These are phyloP conservation scores for Metschnikowia reukaufii DNA, from an alignment of 805 yeast genomes.

Conservation along the genomic window DNA sequence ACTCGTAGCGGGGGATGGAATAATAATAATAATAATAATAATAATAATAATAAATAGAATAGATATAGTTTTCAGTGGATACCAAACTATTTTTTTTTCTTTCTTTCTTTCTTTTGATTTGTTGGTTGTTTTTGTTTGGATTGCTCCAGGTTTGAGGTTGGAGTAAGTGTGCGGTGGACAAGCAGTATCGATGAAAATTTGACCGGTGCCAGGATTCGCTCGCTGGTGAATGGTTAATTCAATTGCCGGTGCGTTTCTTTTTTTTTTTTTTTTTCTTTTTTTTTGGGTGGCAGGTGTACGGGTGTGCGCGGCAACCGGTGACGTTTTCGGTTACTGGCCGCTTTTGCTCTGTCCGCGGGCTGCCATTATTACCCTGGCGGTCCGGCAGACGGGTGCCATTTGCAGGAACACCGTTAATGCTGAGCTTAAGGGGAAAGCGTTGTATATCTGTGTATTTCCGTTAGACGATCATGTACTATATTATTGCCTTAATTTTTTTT, in stretches of 20 bases:
- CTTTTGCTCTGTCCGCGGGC: neutral
- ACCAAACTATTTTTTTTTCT: too few species aligned
- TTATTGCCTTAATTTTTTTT: too few species aligned
- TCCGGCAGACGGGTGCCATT: neutral
- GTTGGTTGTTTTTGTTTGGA: neutral
- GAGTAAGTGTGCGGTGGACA: neutral
- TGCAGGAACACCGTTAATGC: neutral
- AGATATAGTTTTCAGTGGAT: too few species aligned
- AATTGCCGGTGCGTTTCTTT: neutral
- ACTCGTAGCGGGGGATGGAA: too few species aligned
- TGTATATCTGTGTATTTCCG: too few species aligned
- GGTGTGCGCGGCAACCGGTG: conserved; percentile 9
- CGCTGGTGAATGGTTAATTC: conserved; percentile 7
- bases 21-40: too few species aligned
- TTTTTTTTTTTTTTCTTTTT: too few species aligned
- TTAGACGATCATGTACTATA: too few species aligned
- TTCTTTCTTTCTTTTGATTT: neutral
- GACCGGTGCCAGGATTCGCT: conserved; percentile 6
- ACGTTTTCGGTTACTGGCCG: neutral
- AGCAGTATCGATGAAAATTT: conserved; percentile 2
- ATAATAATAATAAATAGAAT: too few species aligned
- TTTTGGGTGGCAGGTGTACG: conserved; percentile 5
- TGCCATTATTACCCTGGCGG: neutral
- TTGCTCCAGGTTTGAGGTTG: too few species aligned
- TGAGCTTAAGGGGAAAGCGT: too few species aligned